A percentile compares a stretch with the other conserved stretches of the same genome.
These are phyloP conservation scores for Sphaceloma murrayae DNA, from an alignment of 2,329 filamentous ascomycete species.

Conservation along the genomic window DNA sequence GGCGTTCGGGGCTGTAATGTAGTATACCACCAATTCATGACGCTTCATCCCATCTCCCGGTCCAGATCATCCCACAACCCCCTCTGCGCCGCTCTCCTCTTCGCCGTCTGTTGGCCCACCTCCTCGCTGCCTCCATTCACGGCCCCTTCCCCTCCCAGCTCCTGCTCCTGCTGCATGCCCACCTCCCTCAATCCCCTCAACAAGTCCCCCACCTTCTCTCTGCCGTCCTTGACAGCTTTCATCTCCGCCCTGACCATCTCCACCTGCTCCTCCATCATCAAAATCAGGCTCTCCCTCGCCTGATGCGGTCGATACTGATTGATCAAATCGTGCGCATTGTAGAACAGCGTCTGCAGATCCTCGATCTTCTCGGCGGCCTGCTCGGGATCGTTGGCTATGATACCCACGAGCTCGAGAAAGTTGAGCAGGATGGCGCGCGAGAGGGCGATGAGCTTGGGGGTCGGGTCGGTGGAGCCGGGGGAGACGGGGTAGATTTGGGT, in stretches of 20 bases:
- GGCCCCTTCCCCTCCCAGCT: not conserved
- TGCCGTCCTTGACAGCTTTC: conserved; percentile 54
- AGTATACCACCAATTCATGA: conserved; percentile 6
- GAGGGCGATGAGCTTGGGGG: conserved; percentile 56
- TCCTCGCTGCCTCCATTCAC: too few relatives aligned
- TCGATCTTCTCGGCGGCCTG: conserved; percentile 61
- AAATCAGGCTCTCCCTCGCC: conserved; percentile 75
- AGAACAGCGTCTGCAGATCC: conserved; percentile 70
- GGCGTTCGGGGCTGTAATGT: not conserved
- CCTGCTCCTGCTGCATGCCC: not conserved
- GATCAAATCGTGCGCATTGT: conserved; percentile 86
- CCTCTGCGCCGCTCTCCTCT: conserved; percentile 13
- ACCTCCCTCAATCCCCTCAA: conserved; percentile 51
- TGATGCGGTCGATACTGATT: conserved; percentile 94
- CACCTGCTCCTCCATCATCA: conserved; percentile 78
- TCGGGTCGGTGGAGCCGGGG: conserved; percentile 29
- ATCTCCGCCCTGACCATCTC: conserved; percentile 65
- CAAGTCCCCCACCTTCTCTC: conserved; percentile 54
- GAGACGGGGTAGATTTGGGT: conserved; percentile 53
- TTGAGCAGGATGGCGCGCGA: conserved; percentile 79
- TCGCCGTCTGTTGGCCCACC: not conserved
- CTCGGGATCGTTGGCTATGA: conserved; percentile 55
- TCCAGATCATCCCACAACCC: conserved; percentile 20
- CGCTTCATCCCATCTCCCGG: conserved; percentile 15
- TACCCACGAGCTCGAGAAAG: conserved; percentile 73